phyloP scores from a whole-genome alignment of 2,329 filamentous ascomycete genomes.

The Albophoma yamanashiensis region DNA sequence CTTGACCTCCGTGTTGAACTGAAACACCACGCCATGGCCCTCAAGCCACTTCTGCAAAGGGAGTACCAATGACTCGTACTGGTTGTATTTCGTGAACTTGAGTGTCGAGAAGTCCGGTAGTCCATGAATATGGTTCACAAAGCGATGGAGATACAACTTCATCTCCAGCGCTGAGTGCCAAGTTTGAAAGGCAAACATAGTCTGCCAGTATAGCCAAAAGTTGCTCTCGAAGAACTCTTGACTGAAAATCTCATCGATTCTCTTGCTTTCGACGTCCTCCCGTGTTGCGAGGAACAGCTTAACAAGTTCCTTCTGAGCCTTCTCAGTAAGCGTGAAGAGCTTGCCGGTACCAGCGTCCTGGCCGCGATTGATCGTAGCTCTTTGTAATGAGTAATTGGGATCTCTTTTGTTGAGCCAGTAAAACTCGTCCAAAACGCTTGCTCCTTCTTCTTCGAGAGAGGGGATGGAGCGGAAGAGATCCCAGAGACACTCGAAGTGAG shows the following conservation, averaged over 20 bases:
- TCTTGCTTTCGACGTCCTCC: background rate
- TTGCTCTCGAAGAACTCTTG: conserved; percentile 9
- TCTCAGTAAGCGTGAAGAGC: conserved; percentile 15
- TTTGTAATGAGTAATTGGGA: conserved; percentile 12
- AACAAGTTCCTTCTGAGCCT: conserved; percentile 10
- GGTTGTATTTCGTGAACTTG: background rate
- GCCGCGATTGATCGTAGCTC: conserved; percentile 16
- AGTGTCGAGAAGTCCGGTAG: background rate
- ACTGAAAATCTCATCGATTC: background rate
- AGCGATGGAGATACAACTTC: background rate
- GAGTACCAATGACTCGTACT: background rate
- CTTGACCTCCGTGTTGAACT: background rate
- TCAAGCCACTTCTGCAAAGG: background rate
- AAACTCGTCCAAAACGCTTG: conserved; percentile 19
- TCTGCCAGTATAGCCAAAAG: conserved; percentile 4
- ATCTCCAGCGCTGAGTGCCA: conserved; percentile 29
- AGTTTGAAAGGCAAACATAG: conserved; percentile 7
- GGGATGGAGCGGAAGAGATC: conserved; percentile 18
- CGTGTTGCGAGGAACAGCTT: background rate
- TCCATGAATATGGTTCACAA: background rate
- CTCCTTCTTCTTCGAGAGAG: conserved; percentile 14
- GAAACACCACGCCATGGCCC: background rate
- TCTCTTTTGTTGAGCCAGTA: conserved; percentile 16
- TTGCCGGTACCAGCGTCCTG: conserved; percentile 13
- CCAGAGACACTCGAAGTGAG: conserved; percentile 16